These are phyloP conservation scores for Chaetomiaceae sp. DNA, from an alignment of 2,329 filamentous ascomycete genomes.

Conservation along the genomic window DNA sequence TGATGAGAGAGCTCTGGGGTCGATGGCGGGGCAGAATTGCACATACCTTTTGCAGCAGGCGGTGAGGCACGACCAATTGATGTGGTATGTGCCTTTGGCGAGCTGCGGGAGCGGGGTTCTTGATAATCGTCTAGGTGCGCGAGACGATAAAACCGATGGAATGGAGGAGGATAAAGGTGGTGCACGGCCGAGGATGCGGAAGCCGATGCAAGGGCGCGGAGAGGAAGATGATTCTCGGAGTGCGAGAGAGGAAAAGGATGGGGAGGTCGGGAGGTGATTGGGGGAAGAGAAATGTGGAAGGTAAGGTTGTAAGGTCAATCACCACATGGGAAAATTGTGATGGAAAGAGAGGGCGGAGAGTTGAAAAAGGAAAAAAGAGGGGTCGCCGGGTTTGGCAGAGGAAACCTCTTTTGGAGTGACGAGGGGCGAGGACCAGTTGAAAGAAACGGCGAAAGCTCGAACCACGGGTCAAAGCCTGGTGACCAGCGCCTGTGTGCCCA, in stretches of 20 bases:
- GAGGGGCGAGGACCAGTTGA: constrained; percentile 15
- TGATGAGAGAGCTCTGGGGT: constrained; percentile 13
- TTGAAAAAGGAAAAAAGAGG: constrained; percentile 24
- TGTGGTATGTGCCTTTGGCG: not conserved
- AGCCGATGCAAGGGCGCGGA: constrained; percentile 7
- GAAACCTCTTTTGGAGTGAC: constrained; percentile 16
- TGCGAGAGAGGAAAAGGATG: not conserved
- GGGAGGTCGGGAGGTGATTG: constrained; percentile 17
- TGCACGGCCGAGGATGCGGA: constrained; percentile 17
- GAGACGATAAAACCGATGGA: not conserved
- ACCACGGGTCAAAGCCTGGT: constrained; percentile 1
- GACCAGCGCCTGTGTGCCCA: no score
- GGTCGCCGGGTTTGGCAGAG: constrained; percentile 16
- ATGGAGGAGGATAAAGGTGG: constrained; percentile 18
- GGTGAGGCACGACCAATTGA: constrained; percentile 24
- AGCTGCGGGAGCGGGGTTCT: constrained; percentile 12
- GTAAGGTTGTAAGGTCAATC: constrained; percentile 2
- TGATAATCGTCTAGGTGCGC: not conserved
- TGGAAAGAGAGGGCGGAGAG: constrained; percentile 14
- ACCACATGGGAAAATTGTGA: constrained; percentile 17
- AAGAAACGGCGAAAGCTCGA: constrained; percentile 18
- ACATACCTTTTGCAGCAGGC: constrained; percentile 26
- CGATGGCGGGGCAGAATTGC: constrained; percentile 23
- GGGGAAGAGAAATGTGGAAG: constrained; percentile 2
- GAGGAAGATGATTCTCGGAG: constrained; percentile 4